Evolutionary conservation across 2,329 filamentous ascomycete species (phyloP).

Genomic region (Didymella arachidicola): DNA sequence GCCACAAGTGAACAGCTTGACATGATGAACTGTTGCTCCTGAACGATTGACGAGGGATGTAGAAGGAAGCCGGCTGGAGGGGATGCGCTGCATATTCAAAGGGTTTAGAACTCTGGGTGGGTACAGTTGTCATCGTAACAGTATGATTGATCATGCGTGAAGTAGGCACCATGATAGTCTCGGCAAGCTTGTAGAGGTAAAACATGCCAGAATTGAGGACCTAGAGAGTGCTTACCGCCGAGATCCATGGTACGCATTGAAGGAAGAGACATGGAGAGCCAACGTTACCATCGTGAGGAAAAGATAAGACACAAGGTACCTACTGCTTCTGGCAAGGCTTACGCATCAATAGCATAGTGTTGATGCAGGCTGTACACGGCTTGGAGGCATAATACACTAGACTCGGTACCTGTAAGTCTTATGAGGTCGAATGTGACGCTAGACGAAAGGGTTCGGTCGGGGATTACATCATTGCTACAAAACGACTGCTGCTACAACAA

Average conservation of each 20-base stretch:
- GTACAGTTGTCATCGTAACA: background rate
- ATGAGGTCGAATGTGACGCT: background rate
- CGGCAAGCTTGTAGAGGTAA: background rate
- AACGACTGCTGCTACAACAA: background rate
- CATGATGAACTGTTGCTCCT: constrained; percentile 6
- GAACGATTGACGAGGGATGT: constrained; percentile 1
- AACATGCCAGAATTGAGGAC: background rate
- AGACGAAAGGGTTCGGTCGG: too few species aligned
- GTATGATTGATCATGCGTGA: background rate
- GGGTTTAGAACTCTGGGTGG: too few species aligned
- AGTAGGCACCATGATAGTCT: constrained; percentile 4
- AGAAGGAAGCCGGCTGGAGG: background rate
- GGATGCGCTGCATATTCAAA: background rate
- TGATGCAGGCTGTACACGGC: constrained; percentile 4
- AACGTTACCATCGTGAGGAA: background rate
- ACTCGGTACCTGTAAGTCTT: background rate
- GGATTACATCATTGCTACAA: constrained; percentile 1
- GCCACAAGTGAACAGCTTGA: constrained; percentile 14
- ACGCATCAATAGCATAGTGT: background rate
- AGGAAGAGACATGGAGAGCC: background rate
- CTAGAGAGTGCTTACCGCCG: background rate
- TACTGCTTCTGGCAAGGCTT: background rate
- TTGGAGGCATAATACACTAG: constrained; percentile 1
- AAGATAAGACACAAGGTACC: background rate
- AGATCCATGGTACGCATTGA: background rate